These are phyloP conservation scores for Pseudotulostoma volvatum DNA, from an alignment of 495 filamentous ascomycete genomes.

Conservation along the genomic window DNA sequence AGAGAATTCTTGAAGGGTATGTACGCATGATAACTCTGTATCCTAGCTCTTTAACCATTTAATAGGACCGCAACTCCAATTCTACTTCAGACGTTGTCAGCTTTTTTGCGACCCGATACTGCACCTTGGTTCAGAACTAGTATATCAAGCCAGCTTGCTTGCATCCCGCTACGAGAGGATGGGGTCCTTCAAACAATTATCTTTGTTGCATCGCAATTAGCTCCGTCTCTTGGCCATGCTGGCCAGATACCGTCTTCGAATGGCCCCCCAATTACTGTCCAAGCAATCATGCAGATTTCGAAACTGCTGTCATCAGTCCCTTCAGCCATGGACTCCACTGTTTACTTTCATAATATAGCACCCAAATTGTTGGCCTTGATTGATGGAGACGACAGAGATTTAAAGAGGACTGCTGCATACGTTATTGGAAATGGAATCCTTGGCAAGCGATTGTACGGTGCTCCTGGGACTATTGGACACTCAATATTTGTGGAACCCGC, in stretches of 20 bases:
- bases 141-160: constrained; percentile 38
- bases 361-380: constrained; percentile 52
- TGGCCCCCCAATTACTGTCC: constrained; percentile 53
- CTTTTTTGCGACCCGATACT: constrained; percentile 29
- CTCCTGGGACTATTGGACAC: constrained; percentile 54
- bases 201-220: constrained; percentile 48
- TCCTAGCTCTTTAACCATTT: constrained; percentile 8
- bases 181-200: constrained; percentile 56
- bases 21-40: no score
- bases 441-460: constrained; percentile 47
- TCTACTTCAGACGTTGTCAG: constrained; percentile 30
- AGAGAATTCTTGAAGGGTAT: constrained; percentile 28
- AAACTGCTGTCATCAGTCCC: constrained; percentile 48
- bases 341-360: constrained; percentile 47
- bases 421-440: constrained; percentile 61
- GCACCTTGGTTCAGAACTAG: constrained; percentile 30
- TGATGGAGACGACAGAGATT: constrained; percentile 46
- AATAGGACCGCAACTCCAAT: constrained; percentile 24
- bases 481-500: constrained; percentile 50
- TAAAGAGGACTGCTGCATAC: constrained; percentile 51
- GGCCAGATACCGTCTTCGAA: constrained; percentile 17
- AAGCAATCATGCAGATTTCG: constrained; percentile 51
- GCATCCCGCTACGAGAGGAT: constrained; percentile 44
- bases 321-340: constrained; percentile 33
- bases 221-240: constrained; percentile 26